phyloP scores from a whole-genome alignment of 768 basidiomycete species.

The Russula sp. region DNA sequence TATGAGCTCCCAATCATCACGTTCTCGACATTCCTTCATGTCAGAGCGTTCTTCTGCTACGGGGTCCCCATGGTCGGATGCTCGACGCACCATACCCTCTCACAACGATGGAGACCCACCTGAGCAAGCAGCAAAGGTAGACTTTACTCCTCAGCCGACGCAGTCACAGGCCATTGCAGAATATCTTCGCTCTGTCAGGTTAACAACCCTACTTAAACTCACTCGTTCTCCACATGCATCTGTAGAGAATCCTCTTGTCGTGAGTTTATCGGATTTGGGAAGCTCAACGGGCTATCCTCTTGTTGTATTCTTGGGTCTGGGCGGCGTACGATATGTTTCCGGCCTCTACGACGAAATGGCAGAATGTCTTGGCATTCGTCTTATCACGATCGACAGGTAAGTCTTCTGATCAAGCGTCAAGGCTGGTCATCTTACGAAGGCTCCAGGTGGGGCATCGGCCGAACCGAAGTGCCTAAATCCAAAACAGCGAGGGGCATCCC shows the following conservation, averaged over 20 bases:
- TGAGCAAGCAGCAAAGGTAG: conserved; percentile 43
- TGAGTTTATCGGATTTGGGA: conserved; percentile 94
- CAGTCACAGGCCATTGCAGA: conserved; percentile 74
- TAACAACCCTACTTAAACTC: conserved; percentile 79
- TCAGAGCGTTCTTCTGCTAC: conserved; percentile 25
- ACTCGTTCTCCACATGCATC: conserved; percentile 79
- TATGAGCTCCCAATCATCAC: conserved; percentile 33
- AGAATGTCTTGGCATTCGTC: conserved; percentile 73
- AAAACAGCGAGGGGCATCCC: conserved; percentile 74
- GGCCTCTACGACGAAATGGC: conserved; percentile 97
- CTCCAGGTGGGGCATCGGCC: conserved; percentile 85
- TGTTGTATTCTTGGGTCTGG: conserved; percentile 88
- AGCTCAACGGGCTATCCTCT: conserved; percentile 81
- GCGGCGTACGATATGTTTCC: conserved; percentile 92
- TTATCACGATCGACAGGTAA: conserved; percentile 93
- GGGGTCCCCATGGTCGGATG: conserved; percentile 16
- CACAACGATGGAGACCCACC: conserved; percentile 29
- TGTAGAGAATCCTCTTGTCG: conserved; percentile 65
- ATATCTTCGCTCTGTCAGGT: conserved; percentile 80
- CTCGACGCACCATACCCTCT: conserved; percentile 10
- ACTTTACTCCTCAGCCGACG: conserved; percentile 45
- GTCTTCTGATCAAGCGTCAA: conserved; percentile 27
- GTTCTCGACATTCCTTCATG: conserved; percentile 31
- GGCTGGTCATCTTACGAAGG: conserved; percentile 18
- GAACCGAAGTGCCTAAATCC: conserved; percentile 65